Percentiles rank a stretch among this genome's conserved stretches.
Evolutionary conservation across 768 basidiomycete species (phyloP).

Genomic region (Chalciporus piperatus): DNA sequence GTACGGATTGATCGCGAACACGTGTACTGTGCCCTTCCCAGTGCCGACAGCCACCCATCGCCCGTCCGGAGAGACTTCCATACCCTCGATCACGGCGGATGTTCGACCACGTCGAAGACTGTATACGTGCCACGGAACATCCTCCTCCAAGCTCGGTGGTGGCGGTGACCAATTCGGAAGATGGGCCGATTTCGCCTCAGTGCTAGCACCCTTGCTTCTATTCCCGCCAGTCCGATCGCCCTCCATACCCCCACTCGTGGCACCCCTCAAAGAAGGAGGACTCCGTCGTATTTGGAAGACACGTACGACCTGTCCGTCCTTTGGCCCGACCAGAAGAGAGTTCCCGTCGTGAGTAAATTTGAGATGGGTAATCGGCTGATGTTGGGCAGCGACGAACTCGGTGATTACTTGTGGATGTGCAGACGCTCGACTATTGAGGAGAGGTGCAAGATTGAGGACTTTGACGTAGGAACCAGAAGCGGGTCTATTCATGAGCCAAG

Average conservation of each 20-base stretch:
- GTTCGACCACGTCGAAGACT: slow-evolving; percentile 70
- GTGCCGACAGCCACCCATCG: slow-evolving; percentile 72
- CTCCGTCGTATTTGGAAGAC: slow-evolving; percentile 44
- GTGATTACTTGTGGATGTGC: slow-evolving; percentile 35
- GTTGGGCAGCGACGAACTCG: slow-evolving; percentile 48
- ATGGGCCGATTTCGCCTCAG: neutral
- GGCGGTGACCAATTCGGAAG: slow-evolving; percentile 2
- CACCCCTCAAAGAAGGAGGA: slow-evolving; percentile 16
- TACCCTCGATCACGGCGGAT: slow-evolving; percentile 55
- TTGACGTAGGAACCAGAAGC: slow-evolving; percentile 47
- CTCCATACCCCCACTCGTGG: neutral
- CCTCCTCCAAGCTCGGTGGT: slow-evolving; percentile 6
- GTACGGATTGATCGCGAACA: slow-evolving; percentile 75
- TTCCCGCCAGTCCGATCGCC: neutral
- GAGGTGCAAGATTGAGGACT: slow-evolving; percentile 51
- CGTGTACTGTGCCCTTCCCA: slow-evolving; percentile 59
- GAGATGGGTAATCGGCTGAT: slow-evolving; percentile 46
- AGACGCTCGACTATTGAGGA: slow-evolving; percentile 23
- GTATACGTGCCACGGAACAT: slow-evolving; percentile 56
- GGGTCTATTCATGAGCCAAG: slow-evolving; percentile 3
- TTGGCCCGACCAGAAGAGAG: slow-evolving; percentile 44
- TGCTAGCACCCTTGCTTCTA: slow-evolving; percentile 2
- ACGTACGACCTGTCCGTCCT: slow-evolving; percentile 53
- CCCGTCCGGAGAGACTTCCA: slow-evolving; percentile 47
- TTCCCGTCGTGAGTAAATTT: slow-evolving; percentile 55